Evolutionary conservation across 2,329 filamentous ascomycete genomes (phyloP), one percentile per base, ranked within the genome.

Genomic region (Fusarium haematococcum): DNA sequence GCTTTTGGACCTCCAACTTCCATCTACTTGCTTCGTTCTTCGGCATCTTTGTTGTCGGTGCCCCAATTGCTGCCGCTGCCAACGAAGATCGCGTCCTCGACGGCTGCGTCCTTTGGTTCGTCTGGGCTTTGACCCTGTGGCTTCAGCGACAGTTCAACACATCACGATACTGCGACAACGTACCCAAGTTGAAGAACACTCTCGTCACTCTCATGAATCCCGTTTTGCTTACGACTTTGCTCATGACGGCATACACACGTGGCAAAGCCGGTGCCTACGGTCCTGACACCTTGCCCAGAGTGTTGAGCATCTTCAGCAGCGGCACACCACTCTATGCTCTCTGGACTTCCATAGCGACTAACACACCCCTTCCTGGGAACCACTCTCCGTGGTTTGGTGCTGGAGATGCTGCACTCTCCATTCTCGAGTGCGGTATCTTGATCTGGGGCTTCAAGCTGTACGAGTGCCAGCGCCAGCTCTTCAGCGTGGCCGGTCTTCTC

Each of bases 401-500:
- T 0, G 87, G 87, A 10, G 87, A 89, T 68, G 77, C 85, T 5
- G 87, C 87, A 0, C 81, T 85, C 2, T 85, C 86, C 0, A 77
- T 89, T 4, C 85, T 89, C 4, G 86, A 88, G 74, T 84, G 85
- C 5, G 87, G 87, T 13, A 87, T 89, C 27, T 82, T 88, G 4
- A 81, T 84, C 5, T 89, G 87, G 87, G 87, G 87, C 0, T 84
- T 89, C 71, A 89, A 89, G 78, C 81, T 89, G 5, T 88, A 85
- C 73, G 86, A 88, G 70, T 88, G 86, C 77, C 85, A 86, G 5
- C 70, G 74, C 3, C 85, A 86, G 59, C 81, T 89, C 2, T 81
- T 86, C 54, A 87, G 85, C 25, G 73, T 81, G 1, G 83, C 83
- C 0, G 87, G 87, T 0, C 41, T 85, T 6, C 78, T 84, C 3